A percentile compares a stretch with the other conserved stretches of the same genome.
These are phyloP conservation scores for Hortiboletus flavorubellus DNA, from an alignment of 768 basidiomycete species.

Conservation along the genomic window DNA sequence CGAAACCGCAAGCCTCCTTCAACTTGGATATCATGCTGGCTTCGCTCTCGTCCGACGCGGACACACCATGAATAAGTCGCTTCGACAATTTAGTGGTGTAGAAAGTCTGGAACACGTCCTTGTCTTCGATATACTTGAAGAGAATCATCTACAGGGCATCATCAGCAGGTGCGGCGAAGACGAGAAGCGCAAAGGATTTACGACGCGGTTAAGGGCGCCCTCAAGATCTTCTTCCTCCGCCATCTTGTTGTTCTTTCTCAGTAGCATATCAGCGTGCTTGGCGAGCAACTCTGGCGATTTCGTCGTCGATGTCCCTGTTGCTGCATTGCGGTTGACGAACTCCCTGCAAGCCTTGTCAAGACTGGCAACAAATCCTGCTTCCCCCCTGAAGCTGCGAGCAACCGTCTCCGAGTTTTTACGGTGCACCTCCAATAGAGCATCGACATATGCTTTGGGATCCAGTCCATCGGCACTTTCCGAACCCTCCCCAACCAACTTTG, in stretches of 20 bases:
- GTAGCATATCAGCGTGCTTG: constrained; percentile 83
- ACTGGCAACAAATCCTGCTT: constrained; percentile 90
- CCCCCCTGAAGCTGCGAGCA: constrained; percentile 83
- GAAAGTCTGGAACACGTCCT: constrained; percentile 98
- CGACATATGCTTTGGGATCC: constrained; percentile 94
- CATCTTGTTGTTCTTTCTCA: constrained; percentile 95
- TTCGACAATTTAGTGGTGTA: constrained; percentile 93
- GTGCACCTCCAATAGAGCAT: constrained; percentile 88
- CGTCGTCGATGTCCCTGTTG: constrained; percentile 76
- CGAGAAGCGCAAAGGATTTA: constrained; percentile 36
- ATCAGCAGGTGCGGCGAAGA: neutral
- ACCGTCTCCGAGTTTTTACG: constrained; percentile 90
- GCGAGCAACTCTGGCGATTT: constrained; percentile 92
- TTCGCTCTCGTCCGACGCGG: constrained; percentile 94
- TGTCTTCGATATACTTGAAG: constrained; percentile 98
- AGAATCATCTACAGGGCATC: constrained; percentile 72
- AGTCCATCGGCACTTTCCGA: constrained; percentile 53
- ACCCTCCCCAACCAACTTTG: constrained; percentile 60
- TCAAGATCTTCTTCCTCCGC: constrained; percentile 91
- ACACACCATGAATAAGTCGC: constrained; percentile 86
- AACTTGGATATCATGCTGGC: constrained; percentile 97
- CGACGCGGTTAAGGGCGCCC: constrained; percentile 84
- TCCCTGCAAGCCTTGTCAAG: constrained; percentile 94
- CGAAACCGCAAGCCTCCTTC: constrained; percentile 95
- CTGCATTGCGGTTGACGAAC: constrained; percentile 91